Conservation (phyloP, 805 yeast genomes). For the Nakazawaea peltata region DNA sequence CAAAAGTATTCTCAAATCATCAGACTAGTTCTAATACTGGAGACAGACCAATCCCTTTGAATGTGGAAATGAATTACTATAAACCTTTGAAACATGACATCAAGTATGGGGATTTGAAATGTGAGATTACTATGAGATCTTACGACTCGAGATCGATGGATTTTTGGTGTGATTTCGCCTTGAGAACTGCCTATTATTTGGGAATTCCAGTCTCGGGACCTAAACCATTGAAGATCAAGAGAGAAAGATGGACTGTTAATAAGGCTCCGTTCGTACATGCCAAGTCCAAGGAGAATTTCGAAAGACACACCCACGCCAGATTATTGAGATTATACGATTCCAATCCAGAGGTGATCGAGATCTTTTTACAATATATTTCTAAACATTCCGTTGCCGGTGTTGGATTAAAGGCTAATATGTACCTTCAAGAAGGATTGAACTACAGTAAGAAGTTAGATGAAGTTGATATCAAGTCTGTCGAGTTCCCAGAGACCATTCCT, state of each 20-base stretch:
- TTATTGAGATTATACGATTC: conserved; percentile 75
- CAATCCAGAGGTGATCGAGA: conserved; percentile 74
- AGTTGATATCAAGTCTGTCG: conserved; percentile 15
- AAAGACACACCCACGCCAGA: conserved; percentile 77
- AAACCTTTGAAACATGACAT: conserved; percentile 68
- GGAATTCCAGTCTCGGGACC: conserved; percentile 83
- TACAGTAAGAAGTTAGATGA: conserved; percentile 30
- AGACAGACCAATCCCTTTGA: conserved; percentile 66
- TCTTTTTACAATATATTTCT: conserved; percentile 69
- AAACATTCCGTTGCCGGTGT: conserved; percentile 78
- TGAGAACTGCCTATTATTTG: conserved; percentile 83
- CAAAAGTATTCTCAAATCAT: conserved; percentile 19
- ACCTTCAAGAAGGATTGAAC: conserved; percentile 41
- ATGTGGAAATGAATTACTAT: conserved; percentile 72
- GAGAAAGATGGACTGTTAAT: conserved; percentile 89
- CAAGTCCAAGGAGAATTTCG: conserved; percentile 88
- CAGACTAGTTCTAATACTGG: conserved; percentile 22
- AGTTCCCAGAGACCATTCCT: conserved; percentile 14
- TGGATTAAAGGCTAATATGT: conserved; percentile 70
- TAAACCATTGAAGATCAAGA: conserved; percentile 55
- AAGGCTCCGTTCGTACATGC: conserved; percentile 92
- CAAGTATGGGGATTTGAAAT: conserved; percentile 68
- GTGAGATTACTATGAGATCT: conserved; percentile 68
- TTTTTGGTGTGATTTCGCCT: conserved; percentile 75
- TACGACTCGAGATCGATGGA: conserved; percentile 64